Evolutionary conservation across 768 basidiomycete genomes (phyloP), one percentile per base, ranked within the genome.

Genomic region (Russula sp.): DNA sequence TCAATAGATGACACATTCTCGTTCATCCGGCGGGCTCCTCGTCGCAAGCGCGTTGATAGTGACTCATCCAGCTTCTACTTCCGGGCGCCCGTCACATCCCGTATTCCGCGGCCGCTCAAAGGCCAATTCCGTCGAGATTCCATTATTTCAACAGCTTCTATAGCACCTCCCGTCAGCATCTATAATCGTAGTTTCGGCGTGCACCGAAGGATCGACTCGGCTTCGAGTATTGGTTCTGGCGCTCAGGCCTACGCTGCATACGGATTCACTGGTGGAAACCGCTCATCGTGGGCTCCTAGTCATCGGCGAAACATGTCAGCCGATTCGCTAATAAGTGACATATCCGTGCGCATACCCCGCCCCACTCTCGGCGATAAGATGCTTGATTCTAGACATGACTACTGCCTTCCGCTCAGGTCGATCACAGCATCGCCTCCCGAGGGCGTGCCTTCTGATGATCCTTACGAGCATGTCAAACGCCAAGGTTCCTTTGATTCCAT

Each of bases 361-460:
- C 90, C 90, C 2, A 88, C 85, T 3, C 70, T 92, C 4, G 90
- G 90, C 1, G 90, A 93, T 72, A 93, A 91, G 79, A 93, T 93
- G 90, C 88, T 93, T 64, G 84, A 87, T 41, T 83, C 78, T 36
- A 79, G 73, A 13, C 71, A 66, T 7, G 82, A 82, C 39, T 78
- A 76, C 50, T 80, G 78, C 1, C 77, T 80, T 61, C 81, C 86
- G 0, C 76, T 90, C 32, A 70, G 77, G 0, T 75, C 87, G 0
- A 88, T 90, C 62, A 81, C 85, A 0, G 86, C 81, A 0, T 89
- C 88, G 0, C 87, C 88, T 1, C 70, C 79, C 0, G 79, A 79
- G 49, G 81, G 80, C 56, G 68, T 71, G 13, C 60, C 68, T 29
- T 65, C 67, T 8, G 66, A 66, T 34, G 35, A 59, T 16, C 54